Evolutionary conservation across 176 grass and related monocot species (phyloP), one percentile per base, ranked within the genome.

Genomic region (Carex pumila): DNA sequence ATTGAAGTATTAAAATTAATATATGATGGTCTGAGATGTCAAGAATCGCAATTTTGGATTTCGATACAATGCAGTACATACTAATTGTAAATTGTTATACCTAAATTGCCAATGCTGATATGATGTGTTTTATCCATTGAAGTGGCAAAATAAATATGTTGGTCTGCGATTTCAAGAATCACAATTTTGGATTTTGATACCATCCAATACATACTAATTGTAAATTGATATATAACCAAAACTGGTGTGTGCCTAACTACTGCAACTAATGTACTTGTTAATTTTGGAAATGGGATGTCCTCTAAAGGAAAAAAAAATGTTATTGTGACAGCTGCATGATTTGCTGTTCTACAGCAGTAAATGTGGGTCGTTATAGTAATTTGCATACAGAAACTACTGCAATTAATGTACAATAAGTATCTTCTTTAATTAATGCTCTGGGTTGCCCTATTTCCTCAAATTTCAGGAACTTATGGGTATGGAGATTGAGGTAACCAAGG

Each of bases 401-500:
- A 37, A 80, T 80, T 41, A 79, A 62, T 6, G 6, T 62, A 59
- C 41, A 37, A 59, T 37, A 37, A 17, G 12, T 75, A 75, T 49
- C 47, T 50, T 11, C 47, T 21, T 71, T 37, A 17, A 18, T 71
- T 71, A 58, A 14, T 71, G 8, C 22, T 43, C 10, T 39, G 18
- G 8, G 22, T 75, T 75, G 17, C 53, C 76, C 6, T 6, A 55
- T 61, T 63, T 62, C 31, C 3, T 83, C 21, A 7, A 66, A 43
- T 53, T 66, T 83, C 58, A 66, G 61, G 22, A 43, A 78, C 72
- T 81, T 80, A 95, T 99, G 96, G 96, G 90, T 85, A 88, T 99
- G 91, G 93, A 99, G 85, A 90, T 90, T 17, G 25, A 85, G 47
- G 92, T 81, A 56, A 84, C 82, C 89, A 92, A 99, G 85, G 22